Conservation (phyloP, 2,329 filamentous ascomycete species). For the Sarocladium oryzae region DNA sequence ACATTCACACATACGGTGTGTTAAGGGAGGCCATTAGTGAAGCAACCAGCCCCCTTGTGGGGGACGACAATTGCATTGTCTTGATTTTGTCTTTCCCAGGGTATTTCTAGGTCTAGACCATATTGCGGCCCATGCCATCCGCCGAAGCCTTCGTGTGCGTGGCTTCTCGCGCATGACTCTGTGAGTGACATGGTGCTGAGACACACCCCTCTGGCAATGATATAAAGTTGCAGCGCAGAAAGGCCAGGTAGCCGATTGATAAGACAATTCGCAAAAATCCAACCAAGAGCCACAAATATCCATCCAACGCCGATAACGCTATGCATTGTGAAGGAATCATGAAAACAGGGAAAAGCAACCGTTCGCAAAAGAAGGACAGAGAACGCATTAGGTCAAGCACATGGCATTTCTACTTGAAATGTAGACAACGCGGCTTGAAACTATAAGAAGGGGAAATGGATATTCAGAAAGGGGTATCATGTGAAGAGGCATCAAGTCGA, state of each 20-base stretch:
- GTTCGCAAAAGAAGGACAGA: neutral
- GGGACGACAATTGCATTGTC: conserved; percentile 2
- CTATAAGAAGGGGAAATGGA: neutral
- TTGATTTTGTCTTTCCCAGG: conserved; percentile 9
- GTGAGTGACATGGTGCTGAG: neutral
- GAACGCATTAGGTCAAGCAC: neutral
- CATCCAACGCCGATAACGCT: conserved; percentile 6
- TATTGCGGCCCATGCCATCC: neutral
- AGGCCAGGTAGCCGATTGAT: neutral
- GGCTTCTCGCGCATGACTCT: neutral
- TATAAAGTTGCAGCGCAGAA: neutral
- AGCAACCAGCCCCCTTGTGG: conserved; percentile 2
- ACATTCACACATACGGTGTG: neutral
- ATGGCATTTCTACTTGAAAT: neutral
- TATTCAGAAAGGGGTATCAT: conserved; percentile 14
- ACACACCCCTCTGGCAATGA: neutral
- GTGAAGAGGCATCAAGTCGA: neutral
- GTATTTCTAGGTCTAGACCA: conserved; percentile 6
- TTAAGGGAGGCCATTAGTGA: neutral
- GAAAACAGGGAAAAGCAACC: neutral
- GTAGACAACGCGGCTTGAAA: neutral
- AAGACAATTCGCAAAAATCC: neutral
- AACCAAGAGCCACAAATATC: neutral
- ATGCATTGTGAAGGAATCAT: conserved; percentile 2
- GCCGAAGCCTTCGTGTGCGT: neutral